Conservation (phyloP, 441 rosid species). For the Brassica hybrid region DNA sequence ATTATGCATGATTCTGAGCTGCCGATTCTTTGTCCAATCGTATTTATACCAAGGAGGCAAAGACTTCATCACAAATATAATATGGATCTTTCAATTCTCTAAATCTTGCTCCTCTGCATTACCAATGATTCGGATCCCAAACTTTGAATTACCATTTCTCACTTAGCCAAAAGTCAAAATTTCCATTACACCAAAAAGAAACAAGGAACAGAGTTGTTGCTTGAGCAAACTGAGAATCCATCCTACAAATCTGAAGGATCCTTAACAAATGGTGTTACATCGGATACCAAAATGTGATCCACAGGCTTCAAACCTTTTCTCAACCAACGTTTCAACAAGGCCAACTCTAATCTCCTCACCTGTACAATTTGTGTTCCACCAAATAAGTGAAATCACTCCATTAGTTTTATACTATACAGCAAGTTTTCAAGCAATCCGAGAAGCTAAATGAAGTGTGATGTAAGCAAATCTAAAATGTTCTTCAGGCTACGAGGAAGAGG, state of each 20-base stretch:
- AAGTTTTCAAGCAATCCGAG: background rate
- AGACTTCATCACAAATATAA: background rate
- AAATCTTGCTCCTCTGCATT: background rate
- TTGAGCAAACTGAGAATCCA: conserved; percentile 35
- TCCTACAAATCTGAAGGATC: conserved; percentile 54
- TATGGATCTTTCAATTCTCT: background rate
- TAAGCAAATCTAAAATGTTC: background rate
- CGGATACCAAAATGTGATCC: conserved; percentile 64
- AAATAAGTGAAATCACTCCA: conserved; percentile 5
- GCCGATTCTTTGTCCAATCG: background rate
- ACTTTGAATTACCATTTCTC: background rate
- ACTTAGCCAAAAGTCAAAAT: conserved; percentile 22
- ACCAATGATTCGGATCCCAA: background rate
- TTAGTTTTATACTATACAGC: background rate
- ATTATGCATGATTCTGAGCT: too few species aligned
- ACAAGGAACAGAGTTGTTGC: conserved; percentile 20
- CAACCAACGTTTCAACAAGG: conserved; percentile 62
- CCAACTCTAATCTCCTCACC: conserved; percentile 83
- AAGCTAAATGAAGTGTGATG: conserved; percentile 2
- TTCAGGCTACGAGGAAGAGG: conserved; percentile 4
- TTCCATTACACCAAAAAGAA: conserved; percentile 16
- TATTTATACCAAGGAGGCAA: background rate
- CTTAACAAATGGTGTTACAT: conserved; percentile 61
- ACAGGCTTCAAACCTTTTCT: conserved; percentile 73
- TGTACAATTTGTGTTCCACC: conserved; percentile 29